A percentile compares a stretch with the other conserved stretches of the same genome.
These are phyloP conservation scores for Bremia lactucae DNA, from an alignment of 352 stramenopile species.

Conservation along the genomic window DNA sequence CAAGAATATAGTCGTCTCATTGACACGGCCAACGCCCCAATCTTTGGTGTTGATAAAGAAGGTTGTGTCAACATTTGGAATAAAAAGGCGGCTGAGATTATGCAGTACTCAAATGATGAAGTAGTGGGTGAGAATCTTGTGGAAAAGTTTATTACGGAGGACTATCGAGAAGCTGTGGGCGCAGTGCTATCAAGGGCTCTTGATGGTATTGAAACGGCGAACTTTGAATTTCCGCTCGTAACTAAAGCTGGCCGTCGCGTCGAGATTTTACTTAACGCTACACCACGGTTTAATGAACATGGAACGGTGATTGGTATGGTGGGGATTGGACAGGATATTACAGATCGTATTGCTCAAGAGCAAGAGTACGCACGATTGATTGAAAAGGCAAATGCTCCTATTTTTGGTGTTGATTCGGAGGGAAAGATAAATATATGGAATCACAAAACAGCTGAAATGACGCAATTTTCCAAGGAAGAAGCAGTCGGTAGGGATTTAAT, in stretches of 20 bases:
- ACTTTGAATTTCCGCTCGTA: conserved; percentile 82
- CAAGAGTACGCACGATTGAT: conserved; percentile 79
- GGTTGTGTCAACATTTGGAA: conserved; percentile 87
- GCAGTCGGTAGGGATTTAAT: conserved; percentile 78
- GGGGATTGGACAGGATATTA: conserved; percentile 83
- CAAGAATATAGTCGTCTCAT: conserved; percentile 84
- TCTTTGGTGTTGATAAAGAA: conserved; percentile 81
- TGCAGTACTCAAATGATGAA: conserved; percentile 82
- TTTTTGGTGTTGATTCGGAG: conserved; percentile 79
- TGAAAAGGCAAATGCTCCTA: conserved; percentile 85
- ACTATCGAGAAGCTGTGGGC: conserved; percentile 55
- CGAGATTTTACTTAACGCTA: conserved; percentile 82
- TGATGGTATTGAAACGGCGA: conserved; percentile 48
- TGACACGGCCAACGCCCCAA: conserved; percentile 84
- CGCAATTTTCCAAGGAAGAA: conserved; percentile 81
- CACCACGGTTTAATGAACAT: conserved; percentile 72
- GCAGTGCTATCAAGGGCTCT: conserved; percentile 55
- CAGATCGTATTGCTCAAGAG: conserved; percentile 59
- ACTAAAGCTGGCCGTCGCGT: conserved; percentile 72
- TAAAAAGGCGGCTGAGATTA: conserved; percentile 85
- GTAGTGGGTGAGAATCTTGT: conserved; percentile 85
- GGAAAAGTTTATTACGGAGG: conserved; percentile 81
- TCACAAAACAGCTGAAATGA: conserved; percentile 84
- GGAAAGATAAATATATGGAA: conserved; percentile 87
- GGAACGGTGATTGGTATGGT: conserved; percentile 77